Percentiles rank a stretch among this genome's conserved stretches.
These are phyloP conservation scores for Buxus sempervirens DNA, from an alignment of 164 flowering plant species.

Conservation along the genomic window DNA sequence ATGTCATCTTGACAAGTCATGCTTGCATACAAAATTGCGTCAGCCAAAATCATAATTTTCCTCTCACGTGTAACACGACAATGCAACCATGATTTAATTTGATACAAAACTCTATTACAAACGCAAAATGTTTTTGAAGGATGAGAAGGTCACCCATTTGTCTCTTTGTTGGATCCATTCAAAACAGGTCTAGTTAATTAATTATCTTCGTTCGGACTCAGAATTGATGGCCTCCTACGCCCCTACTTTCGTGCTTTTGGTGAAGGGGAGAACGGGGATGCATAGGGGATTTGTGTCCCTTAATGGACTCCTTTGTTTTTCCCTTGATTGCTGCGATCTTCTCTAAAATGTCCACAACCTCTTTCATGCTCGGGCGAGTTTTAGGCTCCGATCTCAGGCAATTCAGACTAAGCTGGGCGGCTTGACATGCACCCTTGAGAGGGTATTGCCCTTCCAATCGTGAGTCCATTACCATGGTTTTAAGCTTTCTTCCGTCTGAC, in stretches of 20 bases:
- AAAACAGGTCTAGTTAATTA: too few species aligned
- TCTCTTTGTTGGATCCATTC: too few species aligned
- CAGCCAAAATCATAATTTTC: too few species aligned
- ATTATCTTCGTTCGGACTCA: not conserved
- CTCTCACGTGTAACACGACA: too few species aligned
- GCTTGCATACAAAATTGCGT: too few species aligned
- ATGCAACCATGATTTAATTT: too few species aligned
- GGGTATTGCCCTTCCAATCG: slow-evolving; percentile 49
- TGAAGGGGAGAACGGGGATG: slow-evolving; percentile 14
- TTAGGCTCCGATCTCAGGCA: slow-evolving; percentile 53
- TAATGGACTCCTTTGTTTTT: slow-evolving; percentile 18
- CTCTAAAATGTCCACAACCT: slow-evolving; percentile 37
- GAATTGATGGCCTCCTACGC: not conserved
- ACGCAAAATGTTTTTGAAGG: too few species aligned
- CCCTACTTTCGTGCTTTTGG: not conserved
- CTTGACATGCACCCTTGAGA: slow-evolving; percentile 32
- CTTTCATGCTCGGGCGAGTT: slow-evolving; percentile 52
- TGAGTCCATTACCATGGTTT: slow-evolving; percentile 50
- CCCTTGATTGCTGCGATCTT: slow-evolving; percentile 25
- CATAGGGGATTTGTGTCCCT: too few species aligned
- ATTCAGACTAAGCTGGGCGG: slow-evolving; percentile 36
- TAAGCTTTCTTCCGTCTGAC: slow-evolving; percentile 38
- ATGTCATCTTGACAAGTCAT: too few species aligned
- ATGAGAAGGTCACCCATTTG: too few species aligned
- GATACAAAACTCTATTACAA: too few species aligned